phyloP scores from a whole-genome alignment of 2,329 filamentous ascomycete species.

The Monascus ruber region DNA sequence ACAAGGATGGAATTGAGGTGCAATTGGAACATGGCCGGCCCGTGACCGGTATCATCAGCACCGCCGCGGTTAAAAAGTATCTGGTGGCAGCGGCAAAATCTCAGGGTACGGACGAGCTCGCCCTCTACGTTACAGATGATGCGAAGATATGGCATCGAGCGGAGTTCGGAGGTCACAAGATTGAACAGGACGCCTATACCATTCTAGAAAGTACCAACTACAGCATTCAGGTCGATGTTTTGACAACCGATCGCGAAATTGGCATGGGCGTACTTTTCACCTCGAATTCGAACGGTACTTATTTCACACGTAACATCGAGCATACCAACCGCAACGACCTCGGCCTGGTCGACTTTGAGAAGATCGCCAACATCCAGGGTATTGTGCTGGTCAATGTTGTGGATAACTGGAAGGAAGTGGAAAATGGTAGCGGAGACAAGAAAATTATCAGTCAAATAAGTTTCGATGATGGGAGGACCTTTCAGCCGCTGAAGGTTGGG shows the following conservation, averaged over 20 bases:
- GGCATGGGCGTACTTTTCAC: slow-evolving; percentile 84
- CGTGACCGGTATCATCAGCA: slow-evolving; percentile 67
- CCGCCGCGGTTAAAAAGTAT: slow-evolving; percentile 77
- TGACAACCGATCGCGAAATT: slow-evolving; percentile 50
- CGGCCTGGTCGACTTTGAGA: slow-evolving; percentile 88
- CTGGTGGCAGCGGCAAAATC: slow-evolving; percentile 74
- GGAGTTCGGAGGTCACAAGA: slow-evolving; percentile 76
- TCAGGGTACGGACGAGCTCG: slow-evolving; percentile 74
- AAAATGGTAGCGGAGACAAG: slow-evolving; percentile 45
- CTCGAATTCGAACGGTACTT: slow-evolving; percentile 95
- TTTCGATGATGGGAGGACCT: slow-evolving; percentile 89
- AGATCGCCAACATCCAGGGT: slow-evolving; percentile 81
- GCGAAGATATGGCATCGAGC: slow-evolving; percentile 80
- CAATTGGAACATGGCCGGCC: slow-evolving; percentile 62
- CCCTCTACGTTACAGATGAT: slow-evolving; percentile 79
- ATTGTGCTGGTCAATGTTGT: slow-evolving; percentile 85
- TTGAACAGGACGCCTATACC: slow-evolving; percentile 79
- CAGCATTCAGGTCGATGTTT: slow-evolving; percentile 92
- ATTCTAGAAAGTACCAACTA: slow-evolving; percentile 94
- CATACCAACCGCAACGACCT: slow-evolving; percentile 73
- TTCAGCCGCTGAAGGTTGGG: slow-evolving; percentile 58
- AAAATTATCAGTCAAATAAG: slow-evolving; percentile 72
- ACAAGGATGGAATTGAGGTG: slow-evolving; percentile 53
- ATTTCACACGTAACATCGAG: slow-evolving; percentile 83
- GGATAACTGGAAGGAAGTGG: slow-evolving; percentile 69